These are phyloP conservation scores for Phytophthora hibernalis DNA, from an alignment of 352 stramenopile genomes.

Conservation along the genomic window DNA sequence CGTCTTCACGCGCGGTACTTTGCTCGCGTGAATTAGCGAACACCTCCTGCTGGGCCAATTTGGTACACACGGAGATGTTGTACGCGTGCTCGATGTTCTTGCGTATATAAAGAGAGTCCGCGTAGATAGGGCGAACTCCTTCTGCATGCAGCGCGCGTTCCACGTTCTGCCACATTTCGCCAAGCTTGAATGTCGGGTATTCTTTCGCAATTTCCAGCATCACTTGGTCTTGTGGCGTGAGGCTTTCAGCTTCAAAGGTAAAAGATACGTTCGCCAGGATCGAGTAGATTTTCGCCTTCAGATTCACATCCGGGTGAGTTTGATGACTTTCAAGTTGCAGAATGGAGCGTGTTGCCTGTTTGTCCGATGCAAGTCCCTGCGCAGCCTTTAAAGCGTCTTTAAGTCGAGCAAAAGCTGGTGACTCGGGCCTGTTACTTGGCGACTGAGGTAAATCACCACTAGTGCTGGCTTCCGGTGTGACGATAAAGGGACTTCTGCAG, in stretches of 20 bases:
- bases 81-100: conserved; percentile 79
- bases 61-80: conserved; percentile 71
- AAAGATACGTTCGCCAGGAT: conserved; percentile 75
- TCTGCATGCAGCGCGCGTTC: conserved; percentile 69
- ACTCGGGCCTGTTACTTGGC: conserved; percentile 44
- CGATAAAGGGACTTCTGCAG: conserved; percentile 53
- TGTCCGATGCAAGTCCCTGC: conserved; percentile 37
- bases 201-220: conserved; percentile 82
- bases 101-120: conserved; percentile 76
- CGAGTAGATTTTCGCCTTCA: conserved; percentile 79
- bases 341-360: conserved; percentile 27
- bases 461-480: conserved; percentile 30
- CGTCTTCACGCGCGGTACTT: conserved; percentile 34
- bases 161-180: conserved; percentile 81
- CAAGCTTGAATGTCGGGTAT: conserved; percentile 68
- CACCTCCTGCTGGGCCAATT: conserved; percentile 66
- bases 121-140: conserved; percentile 73
- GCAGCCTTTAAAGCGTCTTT: conserved; percentile 73
- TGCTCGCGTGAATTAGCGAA: conserved; percentile 30
- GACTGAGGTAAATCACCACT: conserved; percentile 12
- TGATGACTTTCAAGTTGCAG: conserved; percentile 44
- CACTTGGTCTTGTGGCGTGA: conserved; percentile 60
- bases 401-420: conserved; percentile 71
- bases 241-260: conserved; percentile 35
- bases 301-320: conserved; percentile 56